Evolutionary conservation across 78 protist genomes (phyloP).

Genomic region (Dictyostelium discoideum): dicty_2.7 NC_007090.3:1019001-1019500

Average conservation of each 20-base stretch:
- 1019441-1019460: background rate
- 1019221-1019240: constrained; percentile 64
- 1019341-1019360: constrained; percentile 41
- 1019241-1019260: background rate
- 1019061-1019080: background rate
- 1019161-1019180: too few species aligned
- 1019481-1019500: constrained; percentile 6
- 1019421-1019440: background rate
- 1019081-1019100: constrained; percentile 7
- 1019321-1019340: constrained; percentile 38
- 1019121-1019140: background rate
- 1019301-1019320: background rate
- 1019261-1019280: constrained; percentile 20
- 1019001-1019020: background rate
- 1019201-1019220: background rate
- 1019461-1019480: constrained; percentile 9
- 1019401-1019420: background rate
- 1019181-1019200: background rate
- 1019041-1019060: background rate
- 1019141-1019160: background rate
- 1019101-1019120: constrained; percentile 2
- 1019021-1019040: background rate
- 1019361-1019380: constrained; percentile 18
- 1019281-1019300: constrained; percentile 20
- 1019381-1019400: constrained; percentile 8